Evolutionary conservation across 2,329 filamentous ascomycete genomes (phyloP), one percentile per base, ranked within the genome.

Genomic region (Pseudogymnoascus sp.): DNA sequence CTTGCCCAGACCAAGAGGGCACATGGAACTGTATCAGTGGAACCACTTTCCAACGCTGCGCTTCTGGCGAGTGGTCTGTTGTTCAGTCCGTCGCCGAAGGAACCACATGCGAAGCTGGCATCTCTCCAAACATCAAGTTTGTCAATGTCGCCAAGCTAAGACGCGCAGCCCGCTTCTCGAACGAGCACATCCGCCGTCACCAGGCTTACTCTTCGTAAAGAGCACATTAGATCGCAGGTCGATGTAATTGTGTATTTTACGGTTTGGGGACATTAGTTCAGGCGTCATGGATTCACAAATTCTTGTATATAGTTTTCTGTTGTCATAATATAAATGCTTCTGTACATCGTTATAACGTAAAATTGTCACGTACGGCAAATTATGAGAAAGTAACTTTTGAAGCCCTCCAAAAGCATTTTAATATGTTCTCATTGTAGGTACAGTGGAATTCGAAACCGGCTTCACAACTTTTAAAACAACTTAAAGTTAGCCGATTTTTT

Each of bases 21-120:
- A 67, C 69, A 9, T 83, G 77, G 77, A 82, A 82, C 73, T 83
- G 81, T 63, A 71, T 82, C 5, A 71, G 68, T 0, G 78, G 79
- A 12, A 71, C 67, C 1, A 74, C 75, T 0, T 83, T 76, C 75
- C 80, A 83, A 69, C 79, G 79, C 55, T 83, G 81, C 61, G 81
- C 75, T 6, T 77, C 75, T 2, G 80, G 81, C 7, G 35, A 64
- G 0, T 83, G 81, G 81, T 79, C 79, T 2, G 66, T 70, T 0
- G 60, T 69, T 2, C 74, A 75, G 61, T 39, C 63, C 0, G 65
- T 83, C 10, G 75, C 81, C 0, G 66, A 69, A 0, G 81, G 81
- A 0, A 79, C 77, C 0, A 65, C 61, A 0, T 83, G 81, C 68
- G 66, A 67, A 1, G 58, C 66, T 0, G 80, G 80, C 0, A 69